Evolutionary conservation across 306 rosid species (phyloP).

Genomic region (Adenanthera pavonina): DNA sequence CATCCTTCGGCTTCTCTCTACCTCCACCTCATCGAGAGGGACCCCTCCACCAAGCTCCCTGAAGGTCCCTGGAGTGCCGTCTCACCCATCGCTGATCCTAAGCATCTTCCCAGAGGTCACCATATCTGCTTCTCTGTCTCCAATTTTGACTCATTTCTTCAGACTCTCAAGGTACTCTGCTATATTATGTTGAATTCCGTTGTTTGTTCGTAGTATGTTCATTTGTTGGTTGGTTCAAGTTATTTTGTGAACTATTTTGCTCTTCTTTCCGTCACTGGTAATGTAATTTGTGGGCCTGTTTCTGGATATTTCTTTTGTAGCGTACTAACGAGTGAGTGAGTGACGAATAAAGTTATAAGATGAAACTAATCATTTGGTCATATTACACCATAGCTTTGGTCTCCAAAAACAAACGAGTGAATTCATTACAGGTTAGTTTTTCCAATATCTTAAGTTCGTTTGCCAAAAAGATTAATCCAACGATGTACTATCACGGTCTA

Average conservation of each 20-base stretch:
- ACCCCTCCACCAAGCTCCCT: slow-evolving; percentile 69
- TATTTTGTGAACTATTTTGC: neutral
- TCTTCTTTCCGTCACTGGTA: neutral
- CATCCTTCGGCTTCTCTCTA: slow-evolving; percentile 53
- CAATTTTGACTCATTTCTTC: slow-evolving; percentile 61
- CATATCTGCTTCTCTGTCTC: slow-evolving; percentile 85
- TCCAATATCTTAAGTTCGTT: neutral
- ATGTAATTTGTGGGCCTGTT: neutral
- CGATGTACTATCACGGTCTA: neutral
- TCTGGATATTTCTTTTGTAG: neutral
- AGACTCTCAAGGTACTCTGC: slow-evolving; percentile 60
- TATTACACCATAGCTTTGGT: neutral
- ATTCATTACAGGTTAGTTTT: neutral
- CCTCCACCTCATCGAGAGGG: slow-evolving; percentile 74
- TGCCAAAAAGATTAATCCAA: neutral
- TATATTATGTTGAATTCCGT: neutral
- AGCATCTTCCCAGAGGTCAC: slow-evolving; percentile 84
- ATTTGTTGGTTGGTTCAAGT: neutral
- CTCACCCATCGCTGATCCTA: slow-evolving; percentile 70
- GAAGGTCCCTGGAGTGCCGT: slow-evolving; percentile 81
- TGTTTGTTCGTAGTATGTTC: neutral
- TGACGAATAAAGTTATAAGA: neutral
- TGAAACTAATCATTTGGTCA: neutral
- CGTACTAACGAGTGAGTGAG: neutral
- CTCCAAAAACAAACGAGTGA: neutral